phyloP scores from a whole-genome alignment of 1,284 basidiomycete genomes.

The Tilletia walkeri region DNA sequence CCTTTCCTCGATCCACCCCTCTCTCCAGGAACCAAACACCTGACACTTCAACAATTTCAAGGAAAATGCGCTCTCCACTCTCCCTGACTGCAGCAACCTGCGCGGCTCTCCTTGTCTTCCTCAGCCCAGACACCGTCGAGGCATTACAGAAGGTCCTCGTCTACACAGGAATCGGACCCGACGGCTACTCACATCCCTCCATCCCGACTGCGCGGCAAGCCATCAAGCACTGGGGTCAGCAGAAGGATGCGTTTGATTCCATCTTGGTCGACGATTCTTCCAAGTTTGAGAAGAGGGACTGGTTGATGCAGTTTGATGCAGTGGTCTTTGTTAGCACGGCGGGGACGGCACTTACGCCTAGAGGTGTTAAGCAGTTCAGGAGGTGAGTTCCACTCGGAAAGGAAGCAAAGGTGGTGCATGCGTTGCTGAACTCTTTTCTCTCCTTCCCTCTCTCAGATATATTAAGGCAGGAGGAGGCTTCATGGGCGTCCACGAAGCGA shows the following conservation, averaged over 20 bases:
- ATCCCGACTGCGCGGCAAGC: conserved; percentile 37
- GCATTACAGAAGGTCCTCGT: conserved; percentile 20
- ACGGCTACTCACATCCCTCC: conserved; percentile 39
- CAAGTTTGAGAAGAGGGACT: conserved; percentile 34
- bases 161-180: conserved; percentile 18
- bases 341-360: conserved; percentile 33
- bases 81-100: neutral
- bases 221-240: conserved; percentile 33
- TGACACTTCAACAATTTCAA: neutral
- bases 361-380: conserved; percentile 32
- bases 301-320: conserved; percentile 42
- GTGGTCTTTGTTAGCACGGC: conserved; percentile 43
- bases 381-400: too few species aligned
- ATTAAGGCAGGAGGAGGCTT: conserved; percentile 46
- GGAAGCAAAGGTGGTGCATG: too few species aligned
- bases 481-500: conserved; percentile 43
- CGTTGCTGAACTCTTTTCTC: too few species aligned
- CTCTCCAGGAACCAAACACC: too few species aligned
- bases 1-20: too few species aligned
- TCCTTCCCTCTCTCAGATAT: conserved; percentile 22
- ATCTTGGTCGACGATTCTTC: conserved; percentile 32
- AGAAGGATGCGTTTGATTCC: conserved; percentile 29
- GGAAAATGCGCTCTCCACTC: neutral
- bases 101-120: neutral
- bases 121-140: neutral